Evolutionary conservation across 2,329 filamentous ascomycete genomes (phyloP), one percentile per base, ranked within the genome.

Genomic region (Aspergillaceae sp.): DNA sequence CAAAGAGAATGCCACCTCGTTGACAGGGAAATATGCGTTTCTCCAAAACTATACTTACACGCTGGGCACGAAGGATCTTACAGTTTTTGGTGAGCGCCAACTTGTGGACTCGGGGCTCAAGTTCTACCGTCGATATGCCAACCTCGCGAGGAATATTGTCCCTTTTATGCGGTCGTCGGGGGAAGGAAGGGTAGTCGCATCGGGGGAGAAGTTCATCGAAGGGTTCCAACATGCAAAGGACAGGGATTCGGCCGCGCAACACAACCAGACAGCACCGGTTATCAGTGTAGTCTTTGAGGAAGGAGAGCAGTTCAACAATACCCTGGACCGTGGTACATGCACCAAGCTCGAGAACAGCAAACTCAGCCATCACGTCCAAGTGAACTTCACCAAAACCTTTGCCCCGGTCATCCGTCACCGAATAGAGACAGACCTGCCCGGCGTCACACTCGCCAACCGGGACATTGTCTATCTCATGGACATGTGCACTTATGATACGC

Each of bases 401-500:
- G 27, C 19, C 7, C 78, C 80, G 0, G 66, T 79, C 0, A 86
- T 95, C 32, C 75, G 77, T n/a, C 65, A 74, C 2, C 80, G 87
- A 5, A 67, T 95, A 36, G 88, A 90, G 60, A 57, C 68, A 9
- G 78, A 83, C 49, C 73, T 96, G 0, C 76, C 75, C 0, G 84
- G 85, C 2, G 82, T 78, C 4, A 80, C 84, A 50, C 64, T 95
- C 37, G 78, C 76, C 2, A 60, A 73, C 8, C 59, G 70, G 1
- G 82, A 91, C 32, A 79, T 82, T 1, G 71, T 89, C 47, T 78
- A 76, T 47, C 63, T 96, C 32, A 95, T 96, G 88, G 88, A 95
- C 57, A 73, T 95, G 49, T 96, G 90, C 59, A 83, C 90, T 0
- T 95, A 88, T 68, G 77, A 84, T 55, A 91, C 87, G 0, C 80